These are phyloP conservation scores for Kluyveromyces sp. DNA, from an alignment of 1,139 yeast genomes.

Conservation along the genomic window DNA sequence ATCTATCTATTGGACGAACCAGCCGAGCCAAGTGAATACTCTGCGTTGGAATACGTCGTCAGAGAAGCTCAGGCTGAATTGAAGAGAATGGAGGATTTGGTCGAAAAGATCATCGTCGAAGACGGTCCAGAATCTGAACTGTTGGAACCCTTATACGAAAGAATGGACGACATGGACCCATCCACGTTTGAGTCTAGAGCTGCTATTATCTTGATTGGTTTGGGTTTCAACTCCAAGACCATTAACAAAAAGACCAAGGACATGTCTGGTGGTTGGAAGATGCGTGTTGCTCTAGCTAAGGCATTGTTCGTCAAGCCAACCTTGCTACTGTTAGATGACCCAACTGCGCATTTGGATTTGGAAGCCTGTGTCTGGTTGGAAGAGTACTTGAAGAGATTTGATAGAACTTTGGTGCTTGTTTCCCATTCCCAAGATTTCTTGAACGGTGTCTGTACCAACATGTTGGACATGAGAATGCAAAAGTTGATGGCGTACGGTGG, in stretches of 20 bases:
- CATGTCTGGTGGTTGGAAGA: constrained; percentile 96
- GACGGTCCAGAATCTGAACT: constrained; percentile 92
- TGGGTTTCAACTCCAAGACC: constrained; percentile 85
- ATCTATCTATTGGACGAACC: constrained; percentile 93
- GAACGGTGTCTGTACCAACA: constrained; percentile 96
- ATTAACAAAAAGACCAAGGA: constrained; percentile 90
- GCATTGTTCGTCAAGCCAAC: constrained; percentile 86
- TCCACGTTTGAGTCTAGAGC: constrained; percentile 95
- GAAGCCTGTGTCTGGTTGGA: constrained; percentile 99
- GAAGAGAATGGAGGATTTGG: constrained; percentile 83
- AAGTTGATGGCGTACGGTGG: constrained; percentile 80
- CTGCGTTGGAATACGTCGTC: constrained; percentile 94
- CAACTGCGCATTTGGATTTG: constrained; percentile 98
- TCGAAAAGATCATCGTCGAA: constrained; percentile 79
- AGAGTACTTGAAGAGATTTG: constrained; percentile 92
- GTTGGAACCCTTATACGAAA: constrained; percentile 86
- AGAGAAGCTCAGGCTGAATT: constrained; percentile 92
- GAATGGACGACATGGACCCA: constrained; percentile 94
- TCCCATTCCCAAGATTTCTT: constrained; percentile 99
- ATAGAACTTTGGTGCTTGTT: constrained; percentile 85
- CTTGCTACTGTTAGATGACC: constrained; percentile 83
- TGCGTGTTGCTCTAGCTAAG: constrained; percentile 72
- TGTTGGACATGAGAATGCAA: constrained; percentile 90
- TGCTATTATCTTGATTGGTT: constrained; percentile 90
- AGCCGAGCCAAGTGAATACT: constrained; percentile 85